phyloP scores from a whole-genome alignment of 1,139 yeast species.

The Candida sp. region DNA sequence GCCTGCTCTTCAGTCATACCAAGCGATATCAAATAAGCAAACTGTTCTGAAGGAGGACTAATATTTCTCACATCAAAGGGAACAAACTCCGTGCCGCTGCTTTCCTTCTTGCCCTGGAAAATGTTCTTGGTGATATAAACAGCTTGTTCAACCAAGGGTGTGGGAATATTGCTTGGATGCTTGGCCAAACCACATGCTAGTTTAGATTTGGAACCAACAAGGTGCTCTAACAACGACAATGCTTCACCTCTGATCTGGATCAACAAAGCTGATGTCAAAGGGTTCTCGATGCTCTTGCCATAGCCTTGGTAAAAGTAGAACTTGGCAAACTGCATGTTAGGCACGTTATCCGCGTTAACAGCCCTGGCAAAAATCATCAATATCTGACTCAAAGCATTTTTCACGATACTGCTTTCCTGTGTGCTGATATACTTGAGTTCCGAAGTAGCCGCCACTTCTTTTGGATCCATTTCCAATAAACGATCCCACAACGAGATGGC shows the following conservation, averaged over 20 bases:
- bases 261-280: conserved; percentile 33
- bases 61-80: conserved; percentile 54
- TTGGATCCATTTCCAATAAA: conserved; percentile 21
- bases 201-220: conserved; percentile 26
- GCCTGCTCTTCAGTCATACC: conserved; percentile 51
- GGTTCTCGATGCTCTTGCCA: conserved; percentile 21
- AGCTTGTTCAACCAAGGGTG: conserved; percentile 37
- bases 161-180: conserved; percentile 24
- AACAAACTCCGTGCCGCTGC: conserved; percentile 35
- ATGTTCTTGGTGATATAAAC: conserved; percentile 38
- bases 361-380: conserved; percentile 45
- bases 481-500: conserved; percentile 26
- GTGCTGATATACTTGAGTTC: conserved; percentile 43
- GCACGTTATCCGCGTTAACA: conserved; percentile 29
- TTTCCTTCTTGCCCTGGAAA: conserved; percentile 27
- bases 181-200: conserved; percentile 11
- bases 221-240: conserved; percentile 34
- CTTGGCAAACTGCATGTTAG: conserved; percentile 26
- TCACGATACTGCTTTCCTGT: conserved; percentile 37
- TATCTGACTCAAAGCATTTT: conserved; percentile 44
- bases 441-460: conserved; percentile 27
- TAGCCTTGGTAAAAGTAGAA: conserved; percentile 30
- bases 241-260: conserved; percentile 45
- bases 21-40: conserved; percentile 46
- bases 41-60: conserved; percentile 54